Evolutionary conservation across 192 early-diverging fungal species (phyloP).

Genomic region (Chytriomyces sp.): DNA sequence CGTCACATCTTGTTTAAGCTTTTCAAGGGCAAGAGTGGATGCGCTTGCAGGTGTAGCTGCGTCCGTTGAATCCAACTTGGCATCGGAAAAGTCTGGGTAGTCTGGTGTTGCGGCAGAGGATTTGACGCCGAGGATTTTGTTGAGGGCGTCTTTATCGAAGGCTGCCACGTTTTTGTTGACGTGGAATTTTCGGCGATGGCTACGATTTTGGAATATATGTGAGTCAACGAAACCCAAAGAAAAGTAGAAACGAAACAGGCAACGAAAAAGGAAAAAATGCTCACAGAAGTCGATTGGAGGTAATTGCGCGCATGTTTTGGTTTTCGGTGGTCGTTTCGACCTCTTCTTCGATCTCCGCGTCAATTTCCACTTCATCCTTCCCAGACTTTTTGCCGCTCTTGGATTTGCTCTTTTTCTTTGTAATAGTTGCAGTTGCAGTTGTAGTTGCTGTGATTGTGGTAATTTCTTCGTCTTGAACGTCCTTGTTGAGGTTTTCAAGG

Average conservation of each 20-base stretch:
- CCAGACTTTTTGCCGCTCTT: conserved; percentile 6
- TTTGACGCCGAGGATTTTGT: conserved; percentile 56
- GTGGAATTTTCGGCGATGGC: conserved; percentile 59
- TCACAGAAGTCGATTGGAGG: not conserved
- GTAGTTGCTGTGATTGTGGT: conserved; percentile 15
- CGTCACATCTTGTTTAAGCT: conserved; percentile 21
- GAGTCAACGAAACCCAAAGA: not conserved
- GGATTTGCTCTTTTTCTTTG: conserved; percentile 12
- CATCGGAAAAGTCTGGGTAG: not conserved
- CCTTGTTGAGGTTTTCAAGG: conserved; percentile 78
- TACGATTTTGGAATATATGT: not conserved
- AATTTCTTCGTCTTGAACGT: conserved; percentile 42
- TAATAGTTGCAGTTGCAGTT: conserved; percentile 9
- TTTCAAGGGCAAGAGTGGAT: not conserved
- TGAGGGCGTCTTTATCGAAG: conserved; percentile 47
- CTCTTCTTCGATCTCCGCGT: conserved; percentile 23
- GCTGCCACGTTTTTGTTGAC: conserved; percentile 55
- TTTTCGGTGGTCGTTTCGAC: conserved; percentile 1
- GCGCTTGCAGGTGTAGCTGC: conserved; percentile 17
- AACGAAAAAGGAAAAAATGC: not conserved
- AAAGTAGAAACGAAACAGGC: not conserved
- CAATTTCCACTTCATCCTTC: conserved; percentile 24
- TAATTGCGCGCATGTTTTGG: not conserved
- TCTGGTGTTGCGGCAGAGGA: conserved; percentile 16
- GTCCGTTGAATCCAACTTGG: not conserved